phyloP scores from a whole-genome alignment of 352 stramenopile species.

The Globisporangium cystogenes region DNA sequence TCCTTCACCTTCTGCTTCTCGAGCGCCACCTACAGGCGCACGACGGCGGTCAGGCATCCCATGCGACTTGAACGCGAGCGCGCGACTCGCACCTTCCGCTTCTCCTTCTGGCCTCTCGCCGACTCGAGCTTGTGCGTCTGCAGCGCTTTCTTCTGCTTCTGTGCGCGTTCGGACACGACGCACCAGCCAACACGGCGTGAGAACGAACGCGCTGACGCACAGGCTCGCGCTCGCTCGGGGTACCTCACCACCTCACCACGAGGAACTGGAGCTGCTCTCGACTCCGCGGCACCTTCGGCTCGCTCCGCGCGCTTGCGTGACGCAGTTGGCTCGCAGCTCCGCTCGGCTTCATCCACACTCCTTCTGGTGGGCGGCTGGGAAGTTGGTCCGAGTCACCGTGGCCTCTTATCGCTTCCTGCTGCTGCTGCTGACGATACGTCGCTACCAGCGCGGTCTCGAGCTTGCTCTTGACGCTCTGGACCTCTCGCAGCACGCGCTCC shows the following conservation, averaged over 20 bases:
- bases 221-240: background rate
- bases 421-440: background rate
- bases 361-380: background rate
- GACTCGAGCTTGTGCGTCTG: constrained; percentile 38
- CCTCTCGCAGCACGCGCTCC: constrained; percentile 43
- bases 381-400: background rate
- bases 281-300: constrained; percentile 20
- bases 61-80: background rate
- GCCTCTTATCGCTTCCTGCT: background rate
- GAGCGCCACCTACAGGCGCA: constrained; percentile 21
- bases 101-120: constrained; percentile 48
- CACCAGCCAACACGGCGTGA: background rate
- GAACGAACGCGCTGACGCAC: background rate
- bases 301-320: background rate
- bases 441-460: constrained; percentile 21
- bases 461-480: constrained; percentile 37
- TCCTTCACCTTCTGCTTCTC: constrained; percentile 42
- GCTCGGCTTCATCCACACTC: background rate
- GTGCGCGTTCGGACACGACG: background rate
- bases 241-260: constrained; percentile 22
- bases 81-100: constrained; percentile 21
- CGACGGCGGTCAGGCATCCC: background rate
- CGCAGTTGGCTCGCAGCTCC: constrained; percentile 1
- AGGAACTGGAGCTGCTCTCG: constrained; percentile 51
- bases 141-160: constrained; percentile 49